These are phyloP conservation scores for Lachancea nothofagi DNA, from an alignment of 805 yeast genomes.

Conservation along the genomic window DNA sequence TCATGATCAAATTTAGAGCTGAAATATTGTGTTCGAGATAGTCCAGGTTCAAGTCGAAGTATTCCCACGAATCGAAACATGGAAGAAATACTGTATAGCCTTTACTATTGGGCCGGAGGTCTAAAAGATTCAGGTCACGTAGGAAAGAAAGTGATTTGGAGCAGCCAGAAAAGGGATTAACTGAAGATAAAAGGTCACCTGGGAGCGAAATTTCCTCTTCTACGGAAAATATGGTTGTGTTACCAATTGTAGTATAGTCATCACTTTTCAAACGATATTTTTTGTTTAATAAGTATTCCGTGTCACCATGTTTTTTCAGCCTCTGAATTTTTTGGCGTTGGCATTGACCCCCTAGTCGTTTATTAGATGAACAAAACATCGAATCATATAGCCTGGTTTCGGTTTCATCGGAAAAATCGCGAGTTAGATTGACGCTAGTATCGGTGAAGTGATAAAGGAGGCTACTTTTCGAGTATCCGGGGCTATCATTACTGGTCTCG, in stretches of 20 bases:
- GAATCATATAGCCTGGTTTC: slow-evolving; percentile 40
- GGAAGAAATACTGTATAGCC: slow-evolving; percentile 82
- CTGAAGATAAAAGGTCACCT: slow-evolving; percentile 52
- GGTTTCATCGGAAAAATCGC: slow-evolving; percentile 11
- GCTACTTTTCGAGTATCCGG: slow-evolving; percentile 33
- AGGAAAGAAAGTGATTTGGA: slow-evolving; percentile 59
- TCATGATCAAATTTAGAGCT: slow-evolving; percentile 47
- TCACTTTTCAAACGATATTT: slow-evolving; percentile 41
- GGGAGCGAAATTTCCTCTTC: slow-evolving; percentile 62
- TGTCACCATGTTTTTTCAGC: slow-evolving; percentile 17
- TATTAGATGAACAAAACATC: slow-evolving; percentile 48
- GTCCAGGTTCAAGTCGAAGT: slow-evolving; percentile 51
- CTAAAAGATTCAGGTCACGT: slow-evolving; percentile 45
- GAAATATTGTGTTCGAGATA: slow-evolving; percentile 51
- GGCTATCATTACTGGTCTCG: slow-evolving; percentile 32
- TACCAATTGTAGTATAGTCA: slow-evolving; percentile 47
- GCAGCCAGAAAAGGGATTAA: slow-evolving; percentile 59
- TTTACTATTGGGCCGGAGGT: slow-evolving; percentile 44
- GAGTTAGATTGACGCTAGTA: slow-evolving; percentile 17
- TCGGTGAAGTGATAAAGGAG: slow-evolving; percentile 59
- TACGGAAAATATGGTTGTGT: slow-evolving; percentile 60
- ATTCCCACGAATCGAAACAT: slow-evolving; percentile 66
- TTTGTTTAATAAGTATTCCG: slow-evolving; percentile 46
- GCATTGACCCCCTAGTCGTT: slow-evolving; percentile 54
- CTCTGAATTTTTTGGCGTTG: slow-evolving; percentile 49